These are phyloP conservation scores for Exophiala sideris DNA, from an alignment of 2,329 filamentous ascomycete species.

Conservation along the genomic window DNA sequence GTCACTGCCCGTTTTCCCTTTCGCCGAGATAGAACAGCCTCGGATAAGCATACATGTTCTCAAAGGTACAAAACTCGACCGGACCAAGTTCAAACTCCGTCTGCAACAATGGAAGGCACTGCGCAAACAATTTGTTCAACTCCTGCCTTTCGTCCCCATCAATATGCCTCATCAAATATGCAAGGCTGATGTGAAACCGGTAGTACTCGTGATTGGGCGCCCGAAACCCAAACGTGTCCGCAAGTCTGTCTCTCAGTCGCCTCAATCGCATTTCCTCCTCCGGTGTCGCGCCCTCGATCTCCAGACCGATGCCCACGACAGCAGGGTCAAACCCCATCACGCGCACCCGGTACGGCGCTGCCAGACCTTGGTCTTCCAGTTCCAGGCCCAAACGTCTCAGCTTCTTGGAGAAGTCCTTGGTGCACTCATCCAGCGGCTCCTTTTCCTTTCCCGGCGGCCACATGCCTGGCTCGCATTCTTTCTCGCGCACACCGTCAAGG, in stretches of 20 bases:
- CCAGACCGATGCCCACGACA: background rate
- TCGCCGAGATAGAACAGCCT: background rate
- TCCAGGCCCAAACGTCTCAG: background rate
- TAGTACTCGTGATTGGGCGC: background rate
- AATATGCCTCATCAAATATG: background rate
- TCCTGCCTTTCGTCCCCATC: background rate
- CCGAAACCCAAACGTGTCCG: background rate
- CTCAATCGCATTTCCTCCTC: background rate
- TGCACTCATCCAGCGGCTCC: background rate
- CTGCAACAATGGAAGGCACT: background rate
- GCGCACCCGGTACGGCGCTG: background rate
- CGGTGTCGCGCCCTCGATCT: background rate
- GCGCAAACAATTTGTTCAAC: background rate
- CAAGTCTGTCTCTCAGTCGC: background rate
- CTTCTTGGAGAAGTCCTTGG: background rate
- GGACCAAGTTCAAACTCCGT: background rate
- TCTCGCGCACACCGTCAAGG: background rate
- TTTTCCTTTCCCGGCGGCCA: background rate
- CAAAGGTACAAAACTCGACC: constrained; percentile 1
- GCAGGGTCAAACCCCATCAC: background rate
- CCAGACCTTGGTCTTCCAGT: background rate
- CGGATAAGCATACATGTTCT: background rate
- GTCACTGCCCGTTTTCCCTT: background rate
- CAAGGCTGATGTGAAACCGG: background rate
- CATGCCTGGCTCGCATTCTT: background rate